These are phyloP conservation scores for Fusarium irregulare DNA, from an alignment of 2,329 filamentous ascomycete genomes.

Conservation along the genomic window DNA sequence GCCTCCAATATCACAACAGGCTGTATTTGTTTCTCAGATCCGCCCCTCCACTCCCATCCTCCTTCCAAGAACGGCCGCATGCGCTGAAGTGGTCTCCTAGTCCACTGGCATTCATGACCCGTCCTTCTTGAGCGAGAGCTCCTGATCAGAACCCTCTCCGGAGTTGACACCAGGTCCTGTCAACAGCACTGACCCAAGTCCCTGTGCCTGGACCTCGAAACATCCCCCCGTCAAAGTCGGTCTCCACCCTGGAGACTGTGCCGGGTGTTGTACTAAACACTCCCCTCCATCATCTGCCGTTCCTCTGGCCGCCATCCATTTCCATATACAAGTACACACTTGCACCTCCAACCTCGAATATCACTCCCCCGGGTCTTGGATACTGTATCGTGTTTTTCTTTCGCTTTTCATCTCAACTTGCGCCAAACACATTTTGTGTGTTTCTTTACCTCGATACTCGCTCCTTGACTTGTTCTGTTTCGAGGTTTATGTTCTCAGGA, in stretches of 20 bases:
- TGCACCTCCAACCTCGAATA: conserved; percentile 55
- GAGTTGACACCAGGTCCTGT: conserved; percentile 47
- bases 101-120: conserved; percentile 43
- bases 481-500: conserved; percentile 39
- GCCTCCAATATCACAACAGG: conserved; percentile 41
- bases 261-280: conserved; percentile 62
- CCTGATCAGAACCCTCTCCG: conserved; percentile 46
- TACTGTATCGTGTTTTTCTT: conserved; percentile 25
- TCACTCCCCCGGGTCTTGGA: conserved; percentile 38
- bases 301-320: conserved; percentile 52
- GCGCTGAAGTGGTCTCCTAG: conserved; percentile 51
- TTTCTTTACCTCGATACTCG: conserved; percentile 21
- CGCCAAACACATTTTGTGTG: conserved; percentile 26
- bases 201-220: conserved; percentile 55
- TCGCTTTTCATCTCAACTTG: conserved; percentile 29
- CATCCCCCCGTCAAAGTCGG: conserved; percentile 49
- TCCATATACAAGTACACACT: conserved; percentile 61
- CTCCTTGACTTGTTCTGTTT: conserved; percentile 17
- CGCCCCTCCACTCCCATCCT: conserved; percentile 51
- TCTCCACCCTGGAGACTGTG: conserved; percentile 61
- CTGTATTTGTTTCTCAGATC: conserved; percentile 44
- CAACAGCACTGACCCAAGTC: conserved; percentile 47
- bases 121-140: conserved; percentile 40
- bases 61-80: conserved; percentile 63
- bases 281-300: conserved; percentile 62